Conservation (phyloP, 2,329 filamentous ascomycete genomes). For the Pleoardoris graminearum region DNA sequence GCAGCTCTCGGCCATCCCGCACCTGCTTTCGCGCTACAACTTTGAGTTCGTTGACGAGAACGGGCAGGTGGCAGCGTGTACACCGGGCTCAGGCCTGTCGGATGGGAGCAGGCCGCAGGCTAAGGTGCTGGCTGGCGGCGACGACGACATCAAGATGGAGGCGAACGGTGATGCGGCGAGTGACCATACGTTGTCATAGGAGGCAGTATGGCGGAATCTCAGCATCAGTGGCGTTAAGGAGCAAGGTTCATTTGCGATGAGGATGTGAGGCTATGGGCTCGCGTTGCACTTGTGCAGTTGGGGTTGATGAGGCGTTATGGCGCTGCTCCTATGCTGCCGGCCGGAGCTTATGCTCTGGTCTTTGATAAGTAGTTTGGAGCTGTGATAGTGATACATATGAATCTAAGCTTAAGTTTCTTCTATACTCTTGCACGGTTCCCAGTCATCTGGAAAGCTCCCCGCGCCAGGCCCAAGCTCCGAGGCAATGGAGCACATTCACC, state of each 20-base stretch:
- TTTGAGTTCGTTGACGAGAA: slow-evolving; percentile 97
- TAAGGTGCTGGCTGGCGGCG: slow-evolving; percentile 43
- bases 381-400: too few relatives aligned
- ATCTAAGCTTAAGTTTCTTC: too few relatives aligned
- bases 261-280: background rate
- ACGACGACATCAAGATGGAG: slow-evolving; percentile 43
- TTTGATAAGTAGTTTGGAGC: background rate
- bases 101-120: slow-evolving; percentile 33
- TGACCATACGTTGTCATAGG: slow-evolving; percentile 40
- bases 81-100: slow-evolving; percentile 73
- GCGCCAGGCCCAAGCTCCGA: slow-evolving; percentile 16
- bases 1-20: slow-evolving; percentile 93
- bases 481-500: slow-evolving; percentile 14
- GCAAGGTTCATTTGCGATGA: background rate
- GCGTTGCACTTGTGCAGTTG: background rate
- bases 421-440: too few relatives aligned
- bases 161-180: slow-evolving; percentile 43
- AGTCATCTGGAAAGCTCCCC: background rate
- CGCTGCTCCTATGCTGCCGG: background rate
- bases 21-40: slow-evolving; percentile 91
- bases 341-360: background rate
- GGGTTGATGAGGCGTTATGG: slow-evolving; percentile 2
- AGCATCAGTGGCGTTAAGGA: slow-evolving; percentile 3
- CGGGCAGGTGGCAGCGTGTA: slow-evolving; percentile 81
- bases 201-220: background rate